A percentile compares a stretch with the other conserved stretches of the same genome.
phyloP scores from a whole-genome alignment of 768 basidiomycete genomes.

The Trametes cingulata region DNA sequence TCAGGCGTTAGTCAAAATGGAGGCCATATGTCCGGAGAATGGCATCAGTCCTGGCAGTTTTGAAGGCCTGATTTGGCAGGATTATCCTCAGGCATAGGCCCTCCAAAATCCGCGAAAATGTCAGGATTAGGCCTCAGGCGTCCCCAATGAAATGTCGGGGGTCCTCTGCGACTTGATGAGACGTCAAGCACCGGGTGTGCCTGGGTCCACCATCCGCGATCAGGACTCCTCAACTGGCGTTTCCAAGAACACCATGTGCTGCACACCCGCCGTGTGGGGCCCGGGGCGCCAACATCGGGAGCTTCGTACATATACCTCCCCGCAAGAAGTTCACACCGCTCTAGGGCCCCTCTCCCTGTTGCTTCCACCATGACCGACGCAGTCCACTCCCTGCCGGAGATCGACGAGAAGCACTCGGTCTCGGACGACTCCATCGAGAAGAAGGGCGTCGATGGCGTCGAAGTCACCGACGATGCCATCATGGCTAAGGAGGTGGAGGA shows the following conservation, averaged over 20 bases:
- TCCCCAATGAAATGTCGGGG: too few species aligned
- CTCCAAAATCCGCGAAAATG: too few species aligned
- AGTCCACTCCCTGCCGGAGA: slow-evolving; percentile 10
- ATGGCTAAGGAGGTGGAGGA: slow-evolving; percentile 32
- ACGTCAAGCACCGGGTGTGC: too few species aligned
- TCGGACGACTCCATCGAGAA: slow-evolving; percentile 27
- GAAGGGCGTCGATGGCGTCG: slow-evolving; percentile 21
- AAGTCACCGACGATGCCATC: slow-evolving; percentile 24
- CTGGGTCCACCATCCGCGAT: slow-evolving; percentile 3
- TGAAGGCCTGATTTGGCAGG: too few species aligned
- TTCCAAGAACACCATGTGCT: slow-evolving; percentile 14
- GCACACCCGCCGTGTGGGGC: slow-evolving; percentile 3
- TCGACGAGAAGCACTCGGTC: slow-evolving; percentile 26
- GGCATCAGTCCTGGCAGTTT: too few species aligned
- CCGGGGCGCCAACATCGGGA: neutral
- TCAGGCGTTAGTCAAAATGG: too few species aligned
- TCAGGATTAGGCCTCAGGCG: too few species aligned
- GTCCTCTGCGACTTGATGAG: too few species aligned
- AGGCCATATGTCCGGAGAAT: too few species aligned
- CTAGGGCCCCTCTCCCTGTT: slow-evolving; percentile 7
- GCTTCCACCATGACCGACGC: slow-evolving; percentile 20
- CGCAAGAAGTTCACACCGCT: neutral
- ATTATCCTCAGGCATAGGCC: too few species aligned
- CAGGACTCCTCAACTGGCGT: neutral
- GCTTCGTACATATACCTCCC: slow-evolving; percentile 9